phyloP scores from a whole-genome alignment of 2,329 filamentous ascomycete species.

The Gliomastix tumulicola region DNA sequence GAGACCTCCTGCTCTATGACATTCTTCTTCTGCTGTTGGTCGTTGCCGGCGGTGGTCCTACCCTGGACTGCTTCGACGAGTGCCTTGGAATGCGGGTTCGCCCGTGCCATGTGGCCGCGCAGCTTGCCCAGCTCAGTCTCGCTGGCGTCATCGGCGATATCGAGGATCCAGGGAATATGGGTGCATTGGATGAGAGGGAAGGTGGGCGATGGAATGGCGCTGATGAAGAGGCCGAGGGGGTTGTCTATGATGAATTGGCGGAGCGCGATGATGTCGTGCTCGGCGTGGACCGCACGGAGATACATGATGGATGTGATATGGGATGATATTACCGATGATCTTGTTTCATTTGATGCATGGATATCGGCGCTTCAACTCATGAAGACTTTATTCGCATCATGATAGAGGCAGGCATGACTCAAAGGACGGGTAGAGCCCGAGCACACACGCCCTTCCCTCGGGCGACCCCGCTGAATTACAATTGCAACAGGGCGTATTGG shows the following conservation, averaged over 20 bases:
- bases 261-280: constrained; percentile 39
- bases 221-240: constrained; percentile 56
- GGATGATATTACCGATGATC: no score
- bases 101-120: constrained; percentile 54
- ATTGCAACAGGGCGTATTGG: no score
- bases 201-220: constrained; percentile 43
- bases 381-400: no score
- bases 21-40: constrained; percentile 11
- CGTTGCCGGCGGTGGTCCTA: constrained; percentile 8
- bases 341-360: no score
- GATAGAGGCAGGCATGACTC: no score
- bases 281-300: constrained; percentile 45
- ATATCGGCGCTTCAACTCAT: no score
- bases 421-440: no score
- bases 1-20: constrained; percentile 47
- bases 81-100: constrained; percentile 57
- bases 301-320: no score
- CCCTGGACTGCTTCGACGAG: constrained; percentile 39
- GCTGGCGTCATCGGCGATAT: constrained; percentile 32
- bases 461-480: no score
- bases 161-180: constrained; percentile 55
- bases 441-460: no score
- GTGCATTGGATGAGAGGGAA: constrained; percentile 48
- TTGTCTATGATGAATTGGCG: constrained; percentile 50
- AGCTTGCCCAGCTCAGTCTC: constrained; percentile 35